phyloP scores from a whole-genome alignment of 768 basidiomycete species.

The Leucosporidium creatinivorum region DNA sequence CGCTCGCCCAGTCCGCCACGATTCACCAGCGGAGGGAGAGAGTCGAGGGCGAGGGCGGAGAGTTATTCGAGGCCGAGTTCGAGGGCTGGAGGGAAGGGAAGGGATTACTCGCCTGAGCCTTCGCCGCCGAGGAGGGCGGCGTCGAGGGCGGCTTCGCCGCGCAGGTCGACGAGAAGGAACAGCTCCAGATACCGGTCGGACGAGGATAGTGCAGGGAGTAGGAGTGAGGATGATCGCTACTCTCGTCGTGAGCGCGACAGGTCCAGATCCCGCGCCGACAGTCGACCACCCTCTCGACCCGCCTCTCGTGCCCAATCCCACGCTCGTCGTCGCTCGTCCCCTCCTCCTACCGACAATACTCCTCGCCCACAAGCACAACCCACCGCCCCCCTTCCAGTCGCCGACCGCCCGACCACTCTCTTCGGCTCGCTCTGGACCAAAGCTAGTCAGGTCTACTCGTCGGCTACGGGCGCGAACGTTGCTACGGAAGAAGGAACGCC shows the following conservation, averaged over 20 bases:
- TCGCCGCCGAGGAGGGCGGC: background rate
- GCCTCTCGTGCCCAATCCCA: background rate
- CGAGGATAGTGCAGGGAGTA: background rate
- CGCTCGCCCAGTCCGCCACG: no score
- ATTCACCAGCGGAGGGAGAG: no score
- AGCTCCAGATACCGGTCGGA: background rate
- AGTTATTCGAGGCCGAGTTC: no score
- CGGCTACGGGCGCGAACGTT: background rate
- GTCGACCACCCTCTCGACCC: background rate
- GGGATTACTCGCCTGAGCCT: background rate
- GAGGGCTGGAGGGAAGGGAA: no score
- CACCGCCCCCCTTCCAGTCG: background rate
- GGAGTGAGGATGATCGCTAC: background rate
- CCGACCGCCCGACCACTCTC: background rate
- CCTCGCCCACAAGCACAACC: background rate
- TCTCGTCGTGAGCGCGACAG: background rate
- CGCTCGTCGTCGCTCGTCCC: background rate
- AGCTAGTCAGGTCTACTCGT: background rate
- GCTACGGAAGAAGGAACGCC: background rate
- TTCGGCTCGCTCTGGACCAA: background rate
- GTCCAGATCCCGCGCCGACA: background rate
- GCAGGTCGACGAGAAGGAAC: background rate
- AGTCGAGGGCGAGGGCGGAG: no score
- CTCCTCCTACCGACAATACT: background rate
- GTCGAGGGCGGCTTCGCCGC: background rate